Evolutionary conservation across 352 stramenopile species (phyloP).

Genomic region (Phytopythium litorale): DNA sequence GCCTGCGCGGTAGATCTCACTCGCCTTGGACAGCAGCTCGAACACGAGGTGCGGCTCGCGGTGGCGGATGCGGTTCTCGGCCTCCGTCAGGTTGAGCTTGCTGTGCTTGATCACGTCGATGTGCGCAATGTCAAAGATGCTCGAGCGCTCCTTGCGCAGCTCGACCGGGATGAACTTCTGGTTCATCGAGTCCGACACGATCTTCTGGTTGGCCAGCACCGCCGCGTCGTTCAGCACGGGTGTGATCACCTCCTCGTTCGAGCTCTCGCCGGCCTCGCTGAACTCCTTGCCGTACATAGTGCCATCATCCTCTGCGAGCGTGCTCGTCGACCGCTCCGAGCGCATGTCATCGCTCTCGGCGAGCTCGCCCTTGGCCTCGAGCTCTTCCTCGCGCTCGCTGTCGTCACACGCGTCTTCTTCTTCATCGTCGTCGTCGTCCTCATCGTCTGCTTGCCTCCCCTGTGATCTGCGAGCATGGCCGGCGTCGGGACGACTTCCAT

Average conservation of each 20-base stretch:
- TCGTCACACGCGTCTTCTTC: slow-evolving; percentile 28
- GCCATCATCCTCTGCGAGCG: slow-evolving; percentile 71
- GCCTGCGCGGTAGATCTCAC: slow-evolving; percentile 77
- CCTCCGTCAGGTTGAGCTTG: slow-evolving; percentile 74
- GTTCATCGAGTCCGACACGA: slow-evolving; percentile 80
- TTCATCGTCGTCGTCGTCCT: slow-evolving; percentile 34
- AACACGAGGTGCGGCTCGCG: slow-evolving; percentile 81
- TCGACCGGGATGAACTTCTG: slow-evolving; percentile 75
- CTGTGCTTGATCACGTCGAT: slow-evolving; percentile 83
- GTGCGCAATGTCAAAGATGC: slow-evolving; percentile 65
- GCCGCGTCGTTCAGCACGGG: slow-evolving; percentile 51
- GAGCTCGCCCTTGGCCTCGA: slow-evolving; percentile 23
- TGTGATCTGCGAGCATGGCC: slow-evolving; percentile 9
- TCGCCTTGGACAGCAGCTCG: slow-evolving; percentile 77
- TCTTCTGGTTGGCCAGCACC: slow-evolving; percentile 62
- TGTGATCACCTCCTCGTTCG: slow-evolving; percentile 50
- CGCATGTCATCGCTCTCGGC: slow-evolving; percentile 27
- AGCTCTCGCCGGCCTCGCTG: slow-evolving; percentile 35
- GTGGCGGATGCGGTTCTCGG: slow-evolving; percentile 80
- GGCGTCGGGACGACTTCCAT: slow-evolving; percentile 9
- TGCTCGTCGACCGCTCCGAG: slow-evolving; percentile 61
- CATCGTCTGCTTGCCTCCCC: slow-evolving; percentile 12
- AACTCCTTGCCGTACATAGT: slow-evolving; percentile 85
- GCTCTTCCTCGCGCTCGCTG: slow-evolving; percentile 52
- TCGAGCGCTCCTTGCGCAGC: slow-evolving; percentile 47